Conservation (phyloP, 495 filamentous ascomycete species). For the Hypoxylon perforatum region DNA sequence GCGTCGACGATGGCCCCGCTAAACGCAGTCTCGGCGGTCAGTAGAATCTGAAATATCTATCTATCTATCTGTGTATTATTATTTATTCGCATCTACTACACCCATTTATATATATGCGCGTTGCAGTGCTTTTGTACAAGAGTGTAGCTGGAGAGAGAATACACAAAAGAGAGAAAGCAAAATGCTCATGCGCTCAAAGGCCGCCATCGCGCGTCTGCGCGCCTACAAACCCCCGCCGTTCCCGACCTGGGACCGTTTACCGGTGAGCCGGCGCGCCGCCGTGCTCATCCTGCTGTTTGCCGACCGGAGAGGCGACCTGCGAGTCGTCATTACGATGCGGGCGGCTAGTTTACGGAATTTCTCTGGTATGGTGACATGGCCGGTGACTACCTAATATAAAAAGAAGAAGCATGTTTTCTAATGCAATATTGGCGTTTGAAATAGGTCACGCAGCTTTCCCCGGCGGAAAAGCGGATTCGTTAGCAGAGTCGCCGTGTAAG, state of each 20-base stretch:
- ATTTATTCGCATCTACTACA: neutral
- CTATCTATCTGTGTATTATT: too few relatives aligned
- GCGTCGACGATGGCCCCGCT: constrained; percentile 66
- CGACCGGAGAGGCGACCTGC: constrained; percentile 77
- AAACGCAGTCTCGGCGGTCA: constrained; percentile 65
- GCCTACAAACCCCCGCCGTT: constrained; percentile 71
- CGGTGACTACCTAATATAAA: neutral
- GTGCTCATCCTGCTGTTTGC: constrained; percentile 88
- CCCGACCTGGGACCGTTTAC: constrained; percentile 67
- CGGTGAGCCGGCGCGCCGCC: constrained; percentile 78
- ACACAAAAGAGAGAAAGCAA: constrained; percentile 2
- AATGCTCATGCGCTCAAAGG: constrained; percentile 59
- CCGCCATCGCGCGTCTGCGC: constrained; percentile 80
- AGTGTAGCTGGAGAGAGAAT: neutral
- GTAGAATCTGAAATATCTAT: constrained; percentile 44
- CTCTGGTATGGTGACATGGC: constrained; percentile 48
- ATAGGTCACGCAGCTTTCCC: constrained; percentile 88
- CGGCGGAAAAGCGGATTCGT: constrained; percentile 71
- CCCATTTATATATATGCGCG: constrained; percentile 18
- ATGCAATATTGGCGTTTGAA: neutral
- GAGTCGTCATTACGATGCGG: constrained; percentile 88
- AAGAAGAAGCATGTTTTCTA: constrained; percentile 50
- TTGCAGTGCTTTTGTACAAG: constrained; percentile 1
- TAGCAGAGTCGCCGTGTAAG: constrained; percentile 62
- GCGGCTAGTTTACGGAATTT: constrained; percentile 76